phyloP scores from a whole-genome alignment of 768 basidiomycete species.

The Lentinus tigrinus region DNA sequence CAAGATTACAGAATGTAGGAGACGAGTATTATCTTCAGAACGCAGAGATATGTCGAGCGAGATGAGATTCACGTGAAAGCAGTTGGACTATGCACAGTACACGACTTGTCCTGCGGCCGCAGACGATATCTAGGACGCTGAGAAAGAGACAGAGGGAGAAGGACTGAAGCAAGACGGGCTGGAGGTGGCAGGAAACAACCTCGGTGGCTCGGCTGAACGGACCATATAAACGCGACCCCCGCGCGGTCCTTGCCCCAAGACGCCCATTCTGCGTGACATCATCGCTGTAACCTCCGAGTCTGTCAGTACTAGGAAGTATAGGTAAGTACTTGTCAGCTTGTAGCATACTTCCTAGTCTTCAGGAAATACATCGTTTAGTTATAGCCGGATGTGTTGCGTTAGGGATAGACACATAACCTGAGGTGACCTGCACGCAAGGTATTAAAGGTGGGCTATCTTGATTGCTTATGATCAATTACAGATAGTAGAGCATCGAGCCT shows the following conservation, averaged over 20 bases:
- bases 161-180: not conserved
- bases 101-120: not conserved
- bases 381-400: no score
- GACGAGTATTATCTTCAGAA: not conserved
- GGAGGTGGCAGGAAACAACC: not conserved
- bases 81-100: not conserved
- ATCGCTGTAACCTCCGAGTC: not conserved
- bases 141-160: not conserved
- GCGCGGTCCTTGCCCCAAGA: not conserved
- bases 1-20: not conserved
- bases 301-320: no score
- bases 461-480: no score
- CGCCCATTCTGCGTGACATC: conserved; percentile 4
- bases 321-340: no score
- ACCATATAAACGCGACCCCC: conserved; percentile 1
- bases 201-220: not conserved
- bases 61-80: not conserved
- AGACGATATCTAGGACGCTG: not conserved
- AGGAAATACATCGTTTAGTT: no score
- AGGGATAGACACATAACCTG: no score
- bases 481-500: no score
- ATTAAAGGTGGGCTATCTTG: no score
- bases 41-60: not conserved
- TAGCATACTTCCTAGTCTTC: no score
- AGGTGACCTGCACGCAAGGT: no score